Evolutionary conservation across 495 filamentous ascomycete genomes (phyloP).

Genomic region (Evernia prunastri): DNA sequence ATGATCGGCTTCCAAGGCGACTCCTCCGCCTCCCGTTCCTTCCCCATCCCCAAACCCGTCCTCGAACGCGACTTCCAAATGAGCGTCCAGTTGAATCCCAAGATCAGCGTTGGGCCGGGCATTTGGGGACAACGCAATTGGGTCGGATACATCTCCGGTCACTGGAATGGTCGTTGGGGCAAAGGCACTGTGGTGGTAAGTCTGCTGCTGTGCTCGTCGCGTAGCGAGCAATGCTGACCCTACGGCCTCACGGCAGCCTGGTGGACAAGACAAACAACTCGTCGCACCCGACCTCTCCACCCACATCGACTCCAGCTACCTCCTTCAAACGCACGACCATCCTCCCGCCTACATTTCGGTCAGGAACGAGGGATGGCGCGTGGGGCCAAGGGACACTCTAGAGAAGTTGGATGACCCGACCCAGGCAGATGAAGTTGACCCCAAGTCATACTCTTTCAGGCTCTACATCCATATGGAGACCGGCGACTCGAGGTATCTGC

Average conservation of each 20-base stretch:
- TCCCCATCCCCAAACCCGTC: slow-evolving; percentile 49
- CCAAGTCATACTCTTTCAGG: slow-evolving; percentile 52
- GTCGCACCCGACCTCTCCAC: slow-evolving; percentile 50
- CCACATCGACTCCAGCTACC: slow-evolving; percentile 46
- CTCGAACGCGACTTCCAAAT: slow-evolving; percentile 58
- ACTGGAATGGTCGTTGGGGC: slow-evolving; percentile 56
- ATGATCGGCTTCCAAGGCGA: slow-evolving; percentile 29
- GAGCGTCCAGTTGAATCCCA: slow-evolving; percentile 54
- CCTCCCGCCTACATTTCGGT: slow-evolving; percentile 54
- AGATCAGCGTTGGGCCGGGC: slow-evolving; percentile 46
- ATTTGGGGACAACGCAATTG: slow-evolving; percentile 53
- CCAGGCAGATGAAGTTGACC: slow-evolving; percentile 47
- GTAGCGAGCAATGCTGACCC: slow-evolving; percentile 2
- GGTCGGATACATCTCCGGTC: slow-evolving; percentile 52
- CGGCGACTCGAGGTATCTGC: slow-evolving; percentile 54
- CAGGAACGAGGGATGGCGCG: slow-evolving; percentile 51
- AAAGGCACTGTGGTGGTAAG: slow-evolving; percentile 54
- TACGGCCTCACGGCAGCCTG: slow-evolving; percentile 39
- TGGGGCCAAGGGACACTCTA: slow-evolving; percentile 51
- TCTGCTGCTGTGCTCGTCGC: slow-evolving; percentile 11
- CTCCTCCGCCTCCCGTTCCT: slow-evolving; percentile 33
- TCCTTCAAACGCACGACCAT: slow-evolving; percentile 54
- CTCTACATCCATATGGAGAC: slow-evolving; percentile 55
- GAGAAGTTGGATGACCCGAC: slow-evolving; percentile 50
- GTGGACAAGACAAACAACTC: slow-evolving; percentile 54